Percentiles rank a stretch among this genome's conserved stretches.
Evolutionary conservation across 345 rosid genomes (phyloP).

Genomic region (Schrenkiella parvula): DNA sequence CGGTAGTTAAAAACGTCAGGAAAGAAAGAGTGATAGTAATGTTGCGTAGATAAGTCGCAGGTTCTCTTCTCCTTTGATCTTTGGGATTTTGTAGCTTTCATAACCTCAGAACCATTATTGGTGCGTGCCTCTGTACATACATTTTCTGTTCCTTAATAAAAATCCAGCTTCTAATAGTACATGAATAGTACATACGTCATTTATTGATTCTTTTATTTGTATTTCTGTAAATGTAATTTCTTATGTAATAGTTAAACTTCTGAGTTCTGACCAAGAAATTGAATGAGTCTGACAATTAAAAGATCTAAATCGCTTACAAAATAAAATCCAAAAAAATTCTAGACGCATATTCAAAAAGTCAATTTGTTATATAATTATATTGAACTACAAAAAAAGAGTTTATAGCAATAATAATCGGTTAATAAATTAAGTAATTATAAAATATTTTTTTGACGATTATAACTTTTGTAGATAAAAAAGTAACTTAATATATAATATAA

Average conservation of each 20-base stretch:
- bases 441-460: no score
- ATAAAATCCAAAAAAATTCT: no score
- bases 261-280: neutral
- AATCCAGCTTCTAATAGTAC: conserved; percentile 36
- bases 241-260: neutral
- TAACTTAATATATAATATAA: no score
- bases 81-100: conserved; percentile 42
- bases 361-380: no score
- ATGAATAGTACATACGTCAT: neutral
- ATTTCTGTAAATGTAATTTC: neutral
- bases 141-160: conserved; percentile 60
- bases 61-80: conserved; percentile 8
- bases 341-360: neutral
- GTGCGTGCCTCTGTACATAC: conserved; percentile 79
- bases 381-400: no score
- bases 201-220: neutral
- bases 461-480: no score
- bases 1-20: conserved; percentile 39
- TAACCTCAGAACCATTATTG: conserved; percentile 48
- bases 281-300: no score
- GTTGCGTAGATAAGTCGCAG: conserved; percentile 35
- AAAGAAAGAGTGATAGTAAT: conserved; percentile 42
- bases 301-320: neutral
- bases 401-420: no score
- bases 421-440: no score